Base-by-base conservation (phyloP, 179 eudicot species). In the Vitellaria paradoxa region DNA sequence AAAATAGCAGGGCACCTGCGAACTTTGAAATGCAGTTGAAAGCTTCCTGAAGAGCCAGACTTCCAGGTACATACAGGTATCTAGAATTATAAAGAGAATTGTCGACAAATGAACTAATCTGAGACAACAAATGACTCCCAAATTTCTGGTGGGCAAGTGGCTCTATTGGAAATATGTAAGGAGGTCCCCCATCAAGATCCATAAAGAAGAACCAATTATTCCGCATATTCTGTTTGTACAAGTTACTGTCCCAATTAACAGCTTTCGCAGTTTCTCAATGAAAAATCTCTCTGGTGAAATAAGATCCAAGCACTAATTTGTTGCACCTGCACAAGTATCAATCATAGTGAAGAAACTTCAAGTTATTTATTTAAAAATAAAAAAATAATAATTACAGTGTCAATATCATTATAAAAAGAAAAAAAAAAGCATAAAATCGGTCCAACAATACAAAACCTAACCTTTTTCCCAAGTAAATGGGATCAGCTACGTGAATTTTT, bases 21-120 rank as follows among this genome's bases (percentile, higher is more conserved):
- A 89, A 84, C 81, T 88, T 92, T 70, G 96, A 85, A 72, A 94
- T 72, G 80, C 86, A 82, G 67, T 61, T 84, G 40, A 85, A 86
- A 70, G 91, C 85, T 78, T 89, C 86, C 62, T 82, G 83, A 68
- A 92, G 68, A 8, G 87, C 94, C 62, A 78, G 63, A 82, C 80
- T 83, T 70, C 85, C 89, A 47, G 89, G 88, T 40, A 78, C 78
- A 72, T 75, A 68, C 37, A 85, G 42, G 77, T 81, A 71, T 81
- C 82, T 89, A 65, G 89, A 84, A 68, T 81, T 82, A 76, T 79
- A 60, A 13, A 77, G 59, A 13, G 90, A 81, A 72, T 74, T 84
- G 77, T 91, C 88, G 12, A 89, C 81, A 65, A 92, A 81, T 13
- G 84, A 88, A 75, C 79, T 71, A 56, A 91, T 26, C 15, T 83